Conservation (phyloP, 805 yeast genomes). For the Kurtzmaniella fragi region DNA sequence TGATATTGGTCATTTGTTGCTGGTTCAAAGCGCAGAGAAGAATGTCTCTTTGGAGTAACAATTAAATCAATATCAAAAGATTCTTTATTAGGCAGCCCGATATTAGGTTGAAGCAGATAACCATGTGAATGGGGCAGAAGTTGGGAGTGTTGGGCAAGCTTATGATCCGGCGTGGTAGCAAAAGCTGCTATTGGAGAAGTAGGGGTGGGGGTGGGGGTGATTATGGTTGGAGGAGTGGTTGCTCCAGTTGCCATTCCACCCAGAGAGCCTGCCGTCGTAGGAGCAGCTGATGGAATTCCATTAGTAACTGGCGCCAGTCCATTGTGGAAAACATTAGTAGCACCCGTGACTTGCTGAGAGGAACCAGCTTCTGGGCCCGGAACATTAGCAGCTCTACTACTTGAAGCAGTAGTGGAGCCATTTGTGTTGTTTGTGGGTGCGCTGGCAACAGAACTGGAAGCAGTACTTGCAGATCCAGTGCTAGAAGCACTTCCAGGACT, state of each 20-base stretch:
- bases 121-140: constrained; percentile 13
- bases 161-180: constrained; percentile 7
- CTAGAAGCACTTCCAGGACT: too few species aligned
- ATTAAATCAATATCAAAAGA: constrained; percentile 75
- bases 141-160: constrained; percentile 14
- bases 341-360: too few species aligned
- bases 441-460: too few species aligned
- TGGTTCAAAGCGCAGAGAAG: constrained; percentile 87
- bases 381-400: too few species aligned
- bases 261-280: constrained; percentile 7
- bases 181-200: constrained; percentile 17
- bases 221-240: constrained; percentile 7
- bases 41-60: constrained; percentile 78
- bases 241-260: constrained; percentile 6
- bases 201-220: constrained; percentile 14
- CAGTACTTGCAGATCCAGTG: too few species aligned
- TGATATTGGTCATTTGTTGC: constrained; percentile 36
- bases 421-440: too few species aligned
- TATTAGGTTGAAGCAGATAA: constrained; percentile 19
- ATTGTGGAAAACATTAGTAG: too few species aligned
- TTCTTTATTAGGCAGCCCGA: constrained; percentile 56
- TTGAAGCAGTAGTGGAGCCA: too few species aligned
- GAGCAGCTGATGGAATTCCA: constrained; percentile 4
- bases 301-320: too few species aligned
- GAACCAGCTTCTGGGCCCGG: too few species aligned